These are phyloP conservation scores for Kwoniella dejecticola DNA, from an alignment of 768 basidiomycete species.

Conservation along the genomic window DNA sequence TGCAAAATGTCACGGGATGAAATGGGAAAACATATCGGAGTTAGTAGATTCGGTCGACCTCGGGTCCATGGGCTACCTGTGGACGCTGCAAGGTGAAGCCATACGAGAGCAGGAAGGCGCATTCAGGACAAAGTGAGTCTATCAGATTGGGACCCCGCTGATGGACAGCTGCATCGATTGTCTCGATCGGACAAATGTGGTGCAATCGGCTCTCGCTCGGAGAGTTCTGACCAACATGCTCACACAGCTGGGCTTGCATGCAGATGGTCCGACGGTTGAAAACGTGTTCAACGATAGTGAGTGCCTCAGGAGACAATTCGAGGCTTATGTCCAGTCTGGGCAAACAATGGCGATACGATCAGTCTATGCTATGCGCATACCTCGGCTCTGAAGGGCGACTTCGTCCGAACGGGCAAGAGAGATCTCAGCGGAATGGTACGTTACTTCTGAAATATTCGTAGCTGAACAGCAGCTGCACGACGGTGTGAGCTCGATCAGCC, in stretches of 20 bases:
- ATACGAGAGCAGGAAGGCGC: conserved; percentile 81
- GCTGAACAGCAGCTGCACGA: conserved; percentile 63
- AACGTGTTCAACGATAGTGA: conserved; percentile 59
- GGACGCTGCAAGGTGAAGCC: conserved; percentile 70
- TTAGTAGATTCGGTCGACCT: conserved; percentile 75
- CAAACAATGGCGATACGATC: conserved; percentile 95
- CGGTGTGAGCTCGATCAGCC: conserved; percentile 89
- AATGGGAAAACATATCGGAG: conserved; percentile 87
- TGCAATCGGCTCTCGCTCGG: conserved; percentile 90
- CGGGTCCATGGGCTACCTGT: conserved; percentile 83
- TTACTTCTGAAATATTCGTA: not conserved
- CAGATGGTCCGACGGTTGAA: conserved; percentile 59
- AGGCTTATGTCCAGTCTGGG: conserved; percentile 71
- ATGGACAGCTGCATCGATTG: conserved; percentile 85
- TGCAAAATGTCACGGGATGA: conserved; percentile 90
- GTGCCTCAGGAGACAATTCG: conserved; percentile 60
- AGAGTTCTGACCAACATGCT: conserved; percentile 64
- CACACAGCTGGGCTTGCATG: conserved; percentile 55
- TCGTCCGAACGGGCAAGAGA: conserved; percentile 82
- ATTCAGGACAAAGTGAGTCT: conserved; percentile 63
- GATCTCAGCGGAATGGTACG: conserved; percentile 81
- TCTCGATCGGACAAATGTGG: conserved; percentile 91
- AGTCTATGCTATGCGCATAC: conserved; percentile 85
- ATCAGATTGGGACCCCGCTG: not conserved
- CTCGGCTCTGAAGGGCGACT: conserved; percentile 82